A percentile compares a stretch with the other conserved stretches of the same genome.
Conservation (phyloP, 352 stramenopile genomes). For the Phytophthora kernoviae region DNA sequence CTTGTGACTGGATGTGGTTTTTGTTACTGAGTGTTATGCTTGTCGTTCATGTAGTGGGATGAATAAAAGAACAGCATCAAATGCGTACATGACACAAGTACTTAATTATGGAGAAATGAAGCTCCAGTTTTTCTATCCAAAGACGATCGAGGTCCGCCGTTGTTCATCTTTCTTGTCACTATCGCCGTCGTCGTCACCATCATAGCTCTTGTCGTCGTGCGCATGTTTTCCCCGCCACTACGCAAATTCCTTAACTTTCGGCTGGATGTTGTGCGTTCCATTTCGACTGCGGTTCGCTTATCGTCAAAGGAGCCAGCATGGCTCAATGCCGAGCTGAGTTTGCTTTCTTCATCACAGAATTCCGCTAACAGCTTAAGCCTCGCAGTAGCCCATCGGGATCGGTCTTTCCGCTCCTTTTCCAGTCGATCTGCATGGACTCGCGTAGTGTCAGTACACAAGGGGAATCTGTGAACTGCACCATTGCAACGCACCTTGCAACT, state of each 20-base stretch:
- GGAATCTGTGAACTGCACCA: neutral
- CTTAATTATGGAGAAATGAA: conserved; percentile 13
- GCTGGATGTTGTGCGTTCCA: conserved; percentile 2
- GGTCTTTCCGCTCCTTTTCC: conserved; percentile 62
- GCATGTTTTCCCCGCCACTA: neutral
- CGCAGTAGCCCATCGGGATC: conserved; percentile 68
- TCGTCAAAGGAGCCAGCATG: conserved; percentile 9
- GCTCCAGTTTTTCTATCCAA: conserved; percentile 33
- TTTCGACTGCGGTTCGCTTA: conserved; percentile 3
- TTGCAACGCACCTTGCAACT: conserved; percentile 47
- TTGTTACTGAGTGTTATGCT: conserved; percentile 3
- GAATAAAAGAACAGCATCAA: conserved; percentile 20
- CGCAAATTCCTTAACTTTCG: conserved; percentile 6
- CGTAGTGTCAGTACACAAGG: neutral
- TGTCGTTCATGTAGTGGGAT: conserved; percentile 25
- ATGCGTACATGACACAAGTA: no score
- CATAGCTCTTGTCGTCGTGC: conserved; percentile 8
- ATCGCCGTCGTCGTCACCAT: conserved; percentile 6
- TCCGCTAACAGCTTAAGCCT: conserved; percentile 74
- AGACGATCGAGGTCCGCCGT: conserved; percentile 38
- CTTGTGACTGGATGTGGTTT: neutral
- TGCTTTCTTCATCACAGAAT: conserved; percentile 86
- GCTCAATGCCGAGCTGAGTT: conserved; percentile 46
- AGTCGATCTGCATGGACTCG: conserved; percentile 55
- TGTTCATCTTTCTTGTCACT: conserved; percentile 23